These are phyloP conservation scores for Colletotrichum aenigma DNA, from an alignment of 2,329 filamentous ascomycete species.

Conservation along the genomic window DNA sequence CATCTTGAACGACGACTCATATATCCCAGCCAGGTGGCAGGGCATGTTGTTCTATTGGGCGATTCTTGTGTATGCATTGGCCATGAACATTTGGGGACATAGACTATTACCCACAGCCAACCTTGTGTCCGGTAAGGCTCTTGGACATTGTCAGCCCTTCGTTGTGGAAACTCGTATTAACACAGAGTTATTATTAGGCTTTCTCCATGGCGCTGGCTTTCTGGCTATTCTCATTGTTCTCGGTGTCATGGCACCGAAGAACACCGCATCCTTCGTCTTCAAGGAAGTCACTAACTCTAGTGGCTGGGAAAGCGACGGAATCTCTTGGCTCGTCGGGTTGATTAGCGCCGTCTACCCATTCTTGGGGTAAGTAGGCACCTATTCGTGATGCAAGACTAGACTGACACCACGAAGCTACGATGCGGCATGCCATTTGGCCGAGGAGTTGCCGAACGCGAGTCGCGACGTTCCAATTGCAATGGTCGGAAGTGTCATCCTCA, in stretches of 20 bases:
- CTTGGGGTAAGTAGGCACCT: slow-evolving; percentile 30
- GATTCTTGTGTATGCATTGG: slow-evolving; percentile 38
- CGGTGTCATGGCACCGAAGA: slow-evolving; percentile 33
- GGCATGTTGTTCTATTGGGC: slow-evolving; percentile 53
- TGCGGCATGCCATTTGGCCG: slow-evolving; percentile 36
- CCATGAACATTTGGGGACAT: slow-evolving; percentile 46
- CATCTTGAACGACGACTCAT: slow-evolving; percentile 43
- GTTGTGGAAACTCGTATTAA: rapidly evolving
- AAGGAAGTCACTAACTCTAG: slow-evolving; percentile 33
- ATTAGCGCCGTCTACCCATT: slow-evolving; percentile 35
- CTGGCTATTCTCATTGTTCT: slow-evolving; percentile 30
- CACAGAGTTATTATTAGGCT: slow-evolving; percentile 11
- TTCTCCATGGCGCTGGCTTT: slow-evolving; percentile 31
- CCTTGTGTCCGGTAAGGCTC: slow-evolving; percentile 12
- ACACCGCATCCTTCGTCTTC: slow-evolving; percentile 32
- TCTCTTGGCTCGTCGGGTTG: slow-evolving; percentile 37
- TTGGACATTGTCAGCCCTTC: not conserved
- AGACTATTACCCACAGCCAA: slow-evolving; percentile 41
- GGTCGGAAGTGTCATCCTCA: slow-evolving; percentile 39
- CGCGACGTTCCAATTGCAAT: slow-evolving; percentile 37
- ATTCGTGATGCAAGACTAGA: not conserved
- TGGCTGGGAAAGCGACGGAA: slow-evolving; percentile 33
- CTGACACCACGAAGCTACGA: slow-evolving; percentile 29
- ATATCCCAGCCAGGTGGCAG: slow-evolving; percentile 45
- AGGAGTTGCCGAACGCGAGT: slow-evolving; percentile 36